Conservation (phyloP, 78 protist species). For the Dictyostelium purpureum region DNA sequence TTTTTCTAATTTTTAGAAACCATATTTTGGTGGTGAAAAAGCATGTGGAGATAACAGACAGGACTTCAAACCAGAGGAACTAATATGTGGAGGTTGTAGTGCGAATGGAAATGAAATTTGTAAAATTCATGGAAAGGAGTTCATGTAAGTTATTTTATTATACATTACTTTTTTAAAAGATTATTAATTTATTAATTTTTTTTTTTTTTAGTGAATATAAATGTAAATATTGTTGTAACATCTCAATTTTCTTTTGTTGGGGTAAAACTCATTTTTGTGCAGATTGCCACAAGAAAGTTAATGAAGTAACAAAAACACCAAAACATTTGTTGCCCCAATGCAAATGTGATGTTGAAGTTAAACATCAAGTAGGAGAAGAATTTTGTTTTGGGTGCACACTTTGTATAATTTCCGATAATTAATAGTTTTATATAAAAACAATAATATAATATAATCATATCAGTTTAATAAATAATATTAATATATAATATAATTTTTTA, state of each 20-base stretch:
- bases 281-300: constrained; percentile 54
- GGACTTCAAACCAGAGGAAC: constrained; percentile 80
- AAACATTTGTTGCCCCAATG: constrained; percentile 45
- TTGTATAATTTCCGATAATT: constrained; percentile 45
- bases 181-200: background rate
- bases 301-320: constrained; percentile 23
- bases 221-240: constrained; percentile 77
- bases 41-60: constrained; percentile 72
- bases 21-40: constrained; percentile 88
- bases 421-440: background rate
- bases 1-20: background rate
- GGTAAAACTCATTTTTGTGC: constrained; percentile 79
- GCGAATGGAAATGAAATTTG: constrained; percentile 49
- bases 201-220: constrained; percentile 69
- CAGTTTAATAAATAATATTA: background rate
- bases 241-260: constrained; percentile 68
- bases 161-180: background rate
- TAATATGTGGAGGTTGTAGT: constrained; percentile 84
- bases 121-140: constrained; percentile 66
- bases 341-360: constrained; percentile 18
- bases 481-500: too few relatives aligned
- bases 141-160: constrained; percentile 25
- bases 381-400: constrained; percentile 74
- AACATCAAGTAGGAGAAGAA: constrained; percentile 77
- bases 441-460: too few relatives aligned